Evolutionary conservation across 106 monocot species (phyloP).

Genomic region (Cymbidium sinense): DNA sequence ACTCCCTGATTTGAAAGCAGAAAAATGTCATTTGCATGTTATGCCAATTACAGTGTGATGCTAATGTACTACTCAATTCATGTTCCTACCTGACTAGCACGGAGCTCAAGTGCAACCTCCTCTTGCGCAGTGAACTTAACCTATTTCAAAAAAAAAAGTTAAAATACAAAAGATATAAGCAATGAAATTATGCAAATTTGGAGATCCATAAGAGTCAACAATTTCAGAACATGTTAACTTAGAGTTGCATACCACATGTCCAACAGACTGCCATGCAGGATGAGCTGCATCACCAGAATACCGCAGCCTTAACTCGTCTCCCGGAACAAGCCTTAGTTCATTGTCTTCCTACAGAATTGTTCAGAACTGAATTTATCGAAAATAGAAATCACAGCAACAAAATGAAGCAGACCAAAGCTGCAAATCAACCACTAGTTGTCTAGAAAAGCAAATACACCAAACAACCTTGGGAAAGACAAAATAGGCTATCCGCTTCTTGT

Average conservation of each 20-base stretch:
- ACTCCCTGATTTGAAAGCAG: conserved; percentile 64
- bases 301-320: conserved; percentile 91
- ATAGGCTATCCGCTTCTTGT: conserved; percentile 95
- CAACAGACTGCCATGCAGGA: conserved; percentile 99
- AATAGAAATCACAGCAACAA: neutral
- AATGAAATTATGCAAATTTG: too few species aligned
- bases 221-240: too few species aligned
- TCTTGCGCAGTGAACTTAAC: conserved; percentile 96
- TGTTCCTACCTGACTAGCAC: conserved; percentile 85
- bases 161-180: neutral
- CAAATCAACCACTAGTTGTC: too few species aligned
- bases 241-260: conserved; percentile 83
- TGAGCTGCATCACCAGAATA: conserved; percentile 89
- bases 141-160: conserved; percentile 32
- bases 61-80: neutral
- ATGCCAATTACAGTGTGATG: neutral
- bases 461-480: conserved; percentile 98
- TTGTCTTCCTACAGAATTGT: conserved; percentile 76
- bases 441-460: too few species aligned
- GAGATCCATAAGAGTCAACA: too few species aligned
- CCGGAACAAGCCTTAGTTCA: conserved; percentile 95
- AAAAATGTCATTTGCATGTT: neutral
- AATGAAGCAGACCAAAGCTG: neutral
- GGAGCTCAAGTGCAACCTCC: conserved; percentile 98
- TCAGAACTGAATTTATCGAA: conserved; percentile 4